A percentile compares a stretch with the other conserved stretches of the same genome.
Evolutionary conservation across 345 rosid genomes (phyloP).

Genomic region (Trapa bicornis): DNA sequence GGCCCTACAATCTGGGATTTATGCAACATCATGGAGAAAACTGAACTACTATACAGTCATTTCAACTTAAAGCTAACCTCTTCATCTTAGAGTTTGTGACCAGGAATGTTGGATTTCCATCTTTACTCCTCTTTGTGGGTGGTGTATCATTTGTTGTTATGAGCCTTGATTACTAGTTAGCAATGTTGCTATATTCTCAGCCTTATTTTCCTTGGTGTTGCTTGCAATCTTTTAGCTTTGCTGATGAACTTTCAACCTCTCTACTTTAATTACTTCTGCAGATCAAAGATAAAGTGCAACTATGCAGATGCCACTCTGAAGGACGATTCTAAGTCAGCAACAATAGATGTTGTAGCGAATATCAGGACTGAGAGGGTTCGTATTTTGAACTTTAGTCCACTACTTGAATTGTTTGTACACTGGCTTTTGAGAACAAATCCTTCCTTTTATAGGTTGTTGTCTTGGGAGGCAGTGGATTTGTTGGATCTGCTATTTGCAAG

Average conservation of each 20-base stretch:
- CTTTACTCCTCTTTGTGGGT: neutral
- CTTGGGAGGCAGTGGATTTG: constrained; percentile 80
- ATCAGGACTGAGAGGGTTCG: too few species aligned
- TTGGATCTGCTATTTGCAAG: constrained; percentile 91
- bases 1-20: neutral
- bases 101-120: neutral
- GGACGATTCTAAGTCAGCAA: constrained; percentile 30
- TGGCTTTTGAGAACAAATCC: constrained; percentile 9
- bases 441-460: constrained; percentile 62
- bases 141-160: neutral
- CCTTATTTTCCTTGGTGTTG: neutral
- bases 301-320: constrained; percentile 37
- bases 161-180: neutral
- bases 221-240: neutral
- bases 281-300: constrained; percentile 47
- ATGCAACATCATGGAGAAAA: neutral
- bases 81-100: neutral
- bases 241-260: neutral
- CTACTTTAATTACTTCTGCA: constrained; percentile 31
- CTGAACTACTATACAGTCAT: neutral
- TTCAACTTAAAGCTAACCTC: neutral
- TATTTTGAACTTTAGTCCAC: neutral
- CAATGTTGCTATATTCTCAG: neutral
- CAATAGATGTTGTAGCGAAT: constrained; percentile 19
- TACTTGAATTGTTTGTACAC: constrained; percentile 1